A percentile compares a stretch with the other conserved stretches of the same genome.
Conservation (phyloP, 2,329 filamentous ascomycete species). For the Trichoderma simmonsii region DNA sequence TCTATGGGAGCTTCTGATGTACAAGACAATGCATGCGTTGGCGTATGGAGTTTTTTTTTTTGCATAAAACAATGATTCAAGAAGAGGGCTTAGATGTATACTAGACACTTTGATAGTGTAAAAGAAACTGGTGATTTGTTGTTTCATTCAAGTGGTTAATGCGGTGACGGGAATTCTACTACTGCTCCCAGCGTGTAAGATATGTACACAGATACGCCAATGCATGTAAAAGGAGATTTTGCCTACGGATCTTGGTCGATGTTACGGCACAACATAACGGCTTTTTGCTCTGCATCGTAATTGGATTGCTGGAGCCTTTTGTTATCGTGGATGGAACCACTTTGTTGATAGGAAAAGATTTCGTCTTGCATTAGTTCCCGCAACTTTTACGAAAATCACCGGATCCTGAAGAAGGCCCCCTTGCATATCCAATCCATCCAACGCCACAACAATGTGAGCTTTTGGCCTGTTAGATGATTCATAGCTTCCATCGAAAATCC, state of each 20-base stretch:
- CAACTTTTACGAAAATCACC: background rate
- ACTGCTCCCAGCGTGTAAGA: background rate
- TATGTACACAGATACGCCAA: background rate
- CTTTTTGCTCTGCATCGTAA: background rate
- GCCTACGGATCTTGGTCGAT: background rate
- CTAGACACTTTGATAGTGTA: background rate
- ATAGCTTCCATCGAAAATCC: background rate
- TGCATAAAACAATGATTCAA: background rate
- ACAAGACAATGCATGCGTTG: background rate
- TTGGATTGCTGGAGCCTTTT: background rate
- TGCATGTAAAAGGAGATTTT: background rate
- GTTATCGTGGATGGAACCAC: background rate
- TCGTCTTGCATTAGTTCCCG: background rate
- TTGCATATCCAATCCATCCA: background rate
- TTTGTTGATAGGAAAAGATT: background rate
- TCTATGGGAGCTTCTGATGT: constrained; percentile 1
- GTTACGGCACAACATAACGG: background rate
- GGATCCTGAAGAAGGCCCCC: background rate
- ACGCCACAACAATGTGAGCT: background rate
- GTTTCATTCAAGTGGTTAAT: background rate
- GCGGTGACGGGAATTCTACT: background rate
- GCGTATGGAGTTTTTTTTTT: background rate
- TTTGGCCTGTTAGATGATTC: background rate
- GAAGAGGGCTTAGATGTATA: background rate
- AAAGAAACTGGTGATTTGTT: background rate